Evolutionary conservation across 73 alveolate genomes (phyloP).

Genomic region (Paramecium caudatum): DNA sequence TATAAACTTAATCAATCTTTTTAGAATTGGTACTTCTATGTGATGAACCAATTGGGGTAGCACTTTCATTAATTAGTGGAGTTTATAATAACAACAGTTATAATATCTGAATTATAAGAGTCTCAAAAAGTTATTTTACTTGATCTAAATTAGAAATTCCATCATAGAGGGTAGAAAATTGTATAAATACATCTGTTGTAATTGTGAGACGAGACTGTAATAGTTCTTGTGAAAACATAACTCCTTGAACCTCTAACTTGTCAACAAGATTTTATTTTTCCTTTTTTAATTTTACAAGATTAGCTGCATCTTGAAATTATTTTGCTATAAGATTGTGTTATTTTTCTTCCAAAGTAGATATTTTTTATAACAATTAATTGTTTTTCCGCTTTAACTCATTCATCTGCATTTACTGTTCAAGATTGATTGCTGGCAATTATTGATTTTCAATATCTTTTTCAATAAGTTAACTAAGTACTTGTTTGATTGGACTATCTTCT

Average conservation of each 20-base stretch:
- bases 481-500: background rate
- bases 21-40: slow-evolving; percentile 17
- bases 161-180: background rate
- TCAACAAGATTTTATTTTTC: background rate
- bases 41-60: background rate
- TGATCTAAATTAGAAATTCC: background rate
- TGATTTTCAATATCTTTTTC: background rate
- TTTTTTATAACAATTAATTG: background rate
- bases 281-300: background rate
- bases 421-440: background rate
- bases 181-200: background rate
- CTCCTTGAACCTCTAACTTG: background rate
- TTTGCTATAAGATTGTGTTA: background rate
- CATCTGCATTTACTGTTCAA: background rate
- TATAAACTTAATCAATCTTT: slow-evolving; percentile 2
- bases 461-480: background rate
- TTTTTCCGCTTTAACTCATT: background rate
- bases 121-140: background rate
- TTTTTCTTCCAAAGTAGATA: background rate
- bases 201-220: background rate
- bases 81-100: background rate
- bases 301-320: slow-evolving; percentile 17
- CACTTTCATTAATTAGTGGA: background rate
- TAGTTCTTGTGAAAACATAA: background rate
- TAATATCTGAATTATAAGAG: background rate